A percentile compares a stretch with the other conserved stretches of the same genome.
phyloP scores from a whole-genome alignment of 2,329 filamentous ascomycete genomes.

The Colletotrichum sp. region DNA sequence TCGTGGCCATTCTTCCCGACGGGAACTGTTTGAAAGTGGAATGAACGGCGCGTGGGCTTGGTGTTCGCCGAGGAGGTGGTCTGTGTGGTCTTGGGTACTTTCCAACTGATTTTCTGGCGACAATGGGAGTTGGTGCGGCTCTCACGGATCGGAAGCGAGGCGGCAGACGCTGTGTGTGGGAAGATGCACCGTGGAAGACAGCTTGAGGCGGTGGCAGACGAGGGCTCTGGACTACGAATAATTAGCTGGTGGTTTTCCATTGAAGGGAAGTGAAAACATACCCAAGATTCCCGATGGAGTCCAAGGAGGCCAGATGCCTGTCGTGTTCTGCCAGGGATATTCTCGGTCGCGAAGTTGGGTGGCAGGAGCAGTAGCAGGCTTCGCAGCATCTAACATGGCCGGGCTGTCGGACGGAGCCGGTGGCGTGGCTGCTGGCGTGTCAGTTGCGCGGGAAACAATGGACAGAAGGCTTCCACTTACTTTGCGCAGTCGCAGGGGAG shows the following conservation, averaged over 20 bases:
- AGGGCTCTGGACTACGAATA: neutral
- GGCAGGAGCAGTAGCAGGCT: neutral
- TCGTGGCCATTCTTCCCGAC: neutral
- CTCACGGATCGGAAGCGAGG: neutral
- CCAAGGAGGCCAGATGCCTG: neutral
- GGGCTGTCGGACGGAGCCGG: neutral
- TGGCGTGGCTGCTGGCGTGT: neutral
- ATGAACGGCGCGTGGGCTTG: neutral
- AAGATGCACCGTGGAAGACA: neutral
- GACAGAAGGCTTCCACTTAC: neutral
- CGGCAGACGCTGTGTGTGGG: neutral
- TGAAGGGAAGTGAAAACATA: neutral
- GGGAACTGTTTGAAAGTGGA: neutral
- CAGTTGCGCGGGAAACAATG: neutral
- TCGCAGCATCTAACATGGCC: neutral
- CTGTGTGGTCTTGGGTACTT: neutral
- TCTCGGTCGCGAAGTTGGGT: neutral
- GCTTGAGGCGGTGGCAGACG: neutral
- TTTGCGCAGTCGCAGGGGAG: neutral
- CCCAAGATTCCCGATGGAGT: neutral
- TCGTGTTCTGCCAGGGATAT: neutral
- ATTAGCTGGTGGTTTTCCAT: neutral
- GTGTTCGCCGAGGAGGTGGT: neutral
- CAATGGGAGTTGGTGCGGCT: neutral
- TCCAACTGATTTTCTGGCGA: neutral